Evolutionary conservation across 352 stramenopile species (phyloP).

Genomic region (Phytopythium sindhum): DNA sequence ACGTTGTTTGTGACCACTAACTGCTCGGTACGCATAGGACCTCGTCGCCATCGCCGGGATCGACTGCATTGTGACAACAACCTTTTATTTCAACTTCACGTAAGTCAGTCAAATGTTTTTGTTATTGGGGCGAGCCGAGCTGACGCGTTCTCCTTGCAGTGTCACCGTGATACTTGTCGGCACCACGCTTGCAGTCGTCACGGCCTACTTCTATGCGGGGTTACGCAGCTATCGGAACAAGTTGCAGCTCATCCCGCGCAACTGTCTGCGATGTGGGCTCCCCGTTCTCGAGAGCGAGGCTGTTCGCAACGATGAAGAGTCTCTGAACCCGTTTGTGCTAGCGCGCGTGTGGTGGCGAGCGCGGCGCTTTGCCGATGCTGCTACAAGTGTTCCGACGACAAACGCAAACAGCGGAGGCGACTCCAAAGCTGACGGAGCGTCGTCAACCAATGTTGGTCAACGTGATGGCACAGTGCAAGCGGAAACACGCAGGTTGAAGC

Average conservation of each 20-base stretch:
- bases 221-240: slow-evolving; percentile 65
- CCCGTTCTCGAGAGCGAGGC: slow-evolving; percentile 55
- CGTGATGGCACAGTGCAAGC: slow-evolving; percentile 8
- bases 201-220: slow-evolving; percentile 58
- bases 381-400: background rate
- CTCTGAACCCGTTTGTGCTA: slow-evolving; percentile 46
- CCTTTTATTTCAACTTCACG: slow-evolving; percentile 77
- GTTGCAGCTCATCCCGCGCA: slow-evolving; percentile 63
- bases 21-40: slow-evolving; percentile 28
- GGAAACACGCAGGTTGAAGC: slow-evolving; percentile 45
- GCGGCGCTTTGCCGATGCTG: slow-evolving; percentile 6
- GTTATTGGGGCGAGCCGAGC: background rate
- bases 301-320: slow-evolving; percentile 51
- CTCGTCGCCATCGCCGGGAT: slow-evolving; percentile 66
- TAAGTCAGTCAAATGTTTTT: slow-evolving; percentile 14
- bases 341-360: slow-evolving; percentile 42
- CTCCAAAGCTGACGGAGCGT: background rate
- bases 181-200: slow-evolving; percentile 44
- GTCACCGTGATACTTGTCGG: slow-evolving; percentile 52
- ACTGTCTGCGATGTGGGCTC: slow-evolving; percentile 59
- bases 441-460: background rate
- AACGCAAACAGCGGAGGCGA: background rate
- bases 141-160: slow-evolving; percentile 17
- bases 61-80: slow-evolving; percentile 71
- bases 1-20: background rate